Evolutionary conservation across 306 rosid genomes (phyloP), one percentile per base, ranked within the genome.

Genomic region (Quercus dentata): DNA sequence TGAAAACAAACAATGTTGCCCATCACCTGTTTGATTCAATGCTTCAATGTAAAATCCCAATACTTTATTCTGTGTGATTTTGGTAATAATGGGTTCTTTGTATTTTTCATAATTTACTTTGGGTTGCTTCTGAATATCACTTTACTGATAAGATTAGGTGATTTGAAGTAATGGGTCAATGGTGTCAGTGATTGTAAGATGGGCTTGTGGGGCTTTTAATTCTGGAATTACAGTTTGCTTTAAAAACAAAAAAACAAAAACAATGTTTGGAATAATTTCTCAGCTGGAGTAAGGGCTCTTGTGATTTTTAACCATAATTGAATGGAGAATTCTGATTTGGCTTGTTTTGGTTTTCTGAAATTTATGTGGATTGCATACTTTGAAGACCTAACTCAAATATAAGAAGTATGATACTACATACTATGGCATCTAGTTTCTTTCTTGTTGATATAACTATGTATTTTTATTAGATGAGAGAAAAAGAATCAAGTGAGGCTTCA

Each of bases 21-120:
- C 78, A 49, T 44, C 59, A 80, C 63, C 73, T 79, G 90, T 83
- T 76, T 69, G 85, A 18, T 52, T 38, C 33, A 59, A 59, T 73
- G 82, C 56, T 19, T 28, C 21, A 81, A 11, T 35, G 4, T 33
- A n/a, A n/a, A 38, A 68, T 33, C 41, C 52, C 27, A 35, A 14
- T 19, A 33, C 21, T 28, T 63, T 33, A 17, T 67, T 8, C 8
- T 35, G 72, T 23, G 27, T 68, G 18, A 18, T 19, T 19, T 38
- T 35, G n/a, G 72, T n/a, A 68, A 46, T 27, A 35, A 18, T 68
- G n/a, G 72, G 72, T 17, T 64, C 18, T 30, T 30, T 17, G 9
- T 30, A 31, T 68, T 35, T 15, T 21, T 35, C 14, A 38, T 33
- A 35, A 68, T n/a, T 35, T 25, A 18, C 52, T 9, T 35, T 19